A percentile compares a stretch with the other conserved stretches of the same genome.
These are phyloP conservation scores for Hygrophila difformis DNA, from an alignment of 257 asterid genomes.

Conservation along the genomic window DNA sequence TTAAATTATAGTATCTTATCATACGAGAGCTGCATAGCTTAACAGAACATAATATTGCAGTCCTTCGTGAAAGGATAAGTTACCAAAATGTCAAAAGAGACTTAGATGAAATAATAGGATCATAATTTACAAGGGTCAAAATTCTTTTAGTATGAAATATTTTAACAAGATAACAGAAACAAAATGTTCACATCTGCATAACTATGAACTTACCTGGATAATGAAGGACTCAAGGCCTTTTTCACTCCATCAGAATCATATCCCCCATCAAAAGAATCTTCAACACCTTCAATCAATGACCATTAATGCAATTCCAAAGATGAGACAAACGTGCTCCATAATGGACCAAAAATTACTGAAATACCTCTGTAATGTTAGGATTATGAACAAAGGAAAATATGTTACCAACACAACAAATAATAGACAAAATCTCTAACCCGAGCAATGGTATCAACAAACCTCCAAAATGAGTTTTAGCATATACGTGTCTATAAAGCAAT, in stretches of 20 bases:
- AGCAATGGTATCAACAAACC: constrained; percentile 32
- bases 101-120: no score
- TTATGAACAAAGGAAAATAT: constrained; percentile 10
- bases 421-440: constrained; percentile 8
- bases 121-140: no score
- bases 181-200: no score
- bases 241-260: constrained; percentile 97
- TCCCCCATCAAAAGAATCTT: constrained; percentile 87
- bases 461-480: constrained; percentile 52
- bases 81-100: no score
- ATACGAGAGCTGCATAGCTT: no score
- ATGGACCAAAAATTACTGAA: constrained; percentile 76
- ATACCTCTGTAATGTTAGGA: constrained; percentile 20
- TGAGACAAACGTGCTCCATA: constrained; percentile 86
- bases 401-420: constrained; percentile 10
- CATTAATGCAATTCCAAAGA: constrained; percentile 72
- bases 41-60: no score
- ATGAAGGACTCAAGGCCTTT: constrained; percentile 81
- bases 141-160: no score
- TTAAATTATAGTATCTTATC: no score
- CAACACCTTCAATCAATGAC: constrained; percentile 68
- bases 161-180: no score
- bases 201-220: constrained; percentile 97
- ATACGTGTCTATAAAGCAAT: no score
- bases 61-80: no score